Evolutionary conservation across 768 basidiomycete genomes (phyloP), one percentile per base, ranked within the genome.

Genomic region (Boletus subparvulus): DNA sequence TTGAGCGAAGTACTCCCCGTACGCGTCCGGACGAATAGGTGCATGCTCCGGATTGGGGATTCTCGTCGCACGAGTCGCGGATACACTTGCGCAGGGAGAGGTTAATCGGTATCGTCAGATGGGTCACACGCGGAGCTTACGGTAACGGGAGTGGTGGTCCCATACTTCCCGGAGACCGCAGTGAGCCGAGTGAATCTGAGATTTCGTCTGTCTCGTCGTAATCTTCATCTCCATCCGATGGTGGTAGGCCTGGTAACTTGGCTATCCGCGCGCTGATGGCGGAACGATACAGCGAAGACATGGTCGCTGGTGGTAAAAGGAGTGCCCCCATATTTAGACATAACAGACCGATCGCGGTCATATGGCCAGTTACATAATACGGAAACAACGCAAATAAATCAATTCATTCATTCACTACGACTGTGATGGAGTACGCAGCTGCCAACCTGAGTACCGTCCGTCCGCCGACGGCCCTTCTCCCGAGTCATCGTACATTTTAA

Each of bases 281-380:
- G 58, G 89, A 90, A 54, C 89, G 88, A 67, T 86, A 84, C 6
- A 94, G 74, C 63, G 84, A 75, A 14, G 88, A 89, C 87, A 91
- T 89, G 37, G 24, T 47, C 2, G 54, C 49, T 13, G 44, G 30
- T 43, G 24, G 35, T 11, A 9, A 52, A 47, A 50, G 42, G 55
- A 52, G 51, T 17, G 21, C 10, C 17, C 9, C 26, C 28, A 32
- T 21, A 45, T 48, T 37, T 33, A 19, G 51, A 17, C 13, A 45
- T 2, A 26, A n/a, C 16, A 16, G 10, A n/a, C 37, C 8, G 16
- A 50, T 41, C 8, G 32, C 30, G 10, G 30, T 62, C 44, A 61
- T 60, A 17, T 56, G 48, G 50, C 24, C 41, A 13, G 33, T 35
- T 12, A 33, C 11, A 10, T 33, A 11, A 33, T 33, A 26, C 26